Evolutionary conservation across 176 grass and related monocot species (phyloP).

Genomic region (Avena eriantha): DNA sequence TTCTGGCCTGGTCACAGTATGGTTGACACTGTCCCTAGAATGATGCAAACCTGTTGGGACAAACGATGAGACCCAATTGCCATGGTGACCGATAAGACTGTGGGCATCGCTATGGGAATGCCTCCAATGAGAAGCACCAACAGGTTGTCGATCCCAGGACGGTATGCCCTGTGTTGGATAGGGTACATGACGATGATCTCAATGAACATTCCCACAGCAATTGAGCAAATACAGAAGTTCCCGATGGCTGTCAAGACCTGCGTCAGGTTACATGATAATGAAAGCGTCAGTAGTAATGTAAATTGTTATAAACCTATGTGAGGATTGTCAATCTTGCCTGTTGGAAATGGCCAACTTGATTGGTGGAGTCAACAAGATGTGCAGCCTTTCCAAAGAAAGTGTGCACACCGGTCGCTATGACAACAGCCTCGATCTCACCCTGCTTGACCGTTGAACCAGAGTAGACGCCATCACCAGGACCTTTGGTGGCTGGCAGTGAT

Average conservation of each 20-base stretch:
- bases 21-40: background rate
- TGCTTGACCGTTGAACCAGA: constrained; percentile 67
- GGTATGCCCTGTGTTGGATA: constrained; percentile 57
- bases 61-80: constrained; percentile 66
- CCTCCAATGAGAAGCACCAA: constrained; percentile 68
- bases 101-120: constrained; percentile 69
- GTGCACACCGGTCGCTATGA: constrained; percentile 66
- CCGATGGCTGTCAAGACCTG: constrained; percentile 65
- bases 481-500: constrained; percentile 59
- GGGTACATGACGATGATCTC: constrained; percentile 69
- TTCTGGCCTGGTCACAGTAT: background rate
- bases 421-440: constrained; percentile 64
- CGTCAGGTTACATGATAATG: background rate
- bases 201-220: constrained; percentile 56
- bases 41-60: constrained; percentile 50
- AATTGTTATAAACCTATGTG: background rate
- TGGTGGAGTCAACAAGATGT: constrained; percentile 65
- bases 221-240: constrained; percentile 63
- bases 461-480: constrained; percentile 54
- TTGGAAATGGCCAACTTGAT: constrained; percentile 68
- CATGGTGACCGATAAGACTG: constrained; percentile 68
- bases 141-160: constrained; percentile 62
- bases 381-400: constrained; percentile 75
- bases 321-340: constrained; percentile 42
- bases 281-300: no score